Conservation (phyloP, 177 flowering plant species). For the Vitis hybrid region DNA sequence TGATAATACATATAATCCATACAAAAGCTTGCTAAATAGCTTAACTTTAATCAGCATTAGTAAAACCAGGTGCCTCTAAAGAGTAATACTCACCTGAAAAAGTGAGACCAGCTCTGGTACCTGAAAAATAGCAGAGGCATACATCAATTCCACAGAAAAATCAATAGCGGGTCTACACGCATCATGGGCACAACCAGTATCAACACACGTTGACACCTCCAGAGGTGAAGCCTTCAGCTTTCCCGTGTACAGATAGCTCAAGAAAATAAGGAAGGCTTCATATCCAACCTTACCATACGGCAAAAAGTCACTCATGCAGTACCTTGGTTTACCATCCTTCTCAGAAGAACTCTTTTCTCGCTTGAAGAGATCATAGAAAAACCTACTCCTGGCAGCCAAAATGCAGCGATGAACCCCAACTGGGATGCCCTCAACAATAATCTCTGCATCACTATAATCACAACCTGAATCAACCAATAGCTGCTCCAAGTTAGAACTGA, state of each 20-base stretch:
- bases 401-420: conserved; percentile 69
- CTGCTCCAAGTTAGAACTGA: conserved; percentile 56
- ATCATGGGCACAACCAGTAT: conserved; percentile 51
- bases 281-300: conserved; percentile 61
- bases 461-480: conserved; percentile 38
- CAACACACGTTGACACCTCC: conserved; percentile 72
- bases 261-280: conserved; percentile 57
- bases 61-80: background rate
- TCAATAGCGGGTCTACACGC: conserved; percentile 67
- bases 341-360: conserved; percentile 21
- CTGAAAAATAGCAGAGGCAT: conserved; percentile 60
- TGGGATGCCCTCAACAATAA: conserved; percentile 50
- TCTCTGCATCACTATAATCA: conserved; percentile 58
- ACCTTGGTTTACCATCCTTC: conserved; percentile 49
- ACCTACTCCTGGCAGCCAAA: conserved; percentile 61
- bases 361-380: conserved; percentile 52
- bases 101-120: conserved; percentile 62
- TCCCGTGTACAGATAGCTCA: conserved; percentile 69
- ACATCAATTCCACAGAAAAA: conserved; percentile 64
- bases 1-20: too few relatives aligned
- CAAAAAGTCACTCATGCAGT: conserved; percentile 44
- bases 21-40: background rate
- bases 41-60: background rate
- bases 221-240: conserved; percentile 55
- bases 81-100: conserved; percentile 48